Evolutionary conservation across 2,329 filamentous ascomycete species (phyloP), one percentile per base, ranked within the genome.

Genomic region (Bipolaris cookei): DNA sequence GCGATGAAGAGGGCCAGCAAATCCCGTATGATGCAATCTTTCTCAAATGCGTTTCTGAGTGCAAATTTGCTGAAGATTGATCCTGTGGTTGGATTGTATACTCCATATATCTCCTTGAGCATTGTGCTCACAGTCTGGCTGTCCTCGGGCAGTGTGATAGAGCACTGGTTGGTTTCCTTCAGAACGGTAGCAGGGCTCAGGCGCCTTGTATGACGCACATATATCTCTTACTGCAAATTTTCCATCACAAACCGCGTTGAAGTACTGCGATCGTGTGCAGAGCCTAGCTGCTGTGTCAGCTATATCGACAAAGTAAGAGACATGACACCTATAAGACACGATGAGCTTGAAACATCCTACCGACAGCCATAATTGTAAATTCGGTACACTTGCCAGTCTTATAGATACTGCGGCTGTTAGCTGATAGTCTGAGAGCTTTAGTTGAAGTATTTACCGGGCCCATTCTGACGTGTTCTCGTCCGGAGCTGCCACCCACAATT

Each of bases 61-160:
- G 60, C 62, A 10, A 71, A 71, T 6, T 37, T 58, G 1, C 62
- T 65, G 53, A 68, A 69, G 6, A 71, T 39, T 0, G 64, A 67
- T 7, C 65, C 62, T 0, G 63, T 71, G 0, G 52, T 62, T 0
- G 56, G 23, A 38, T 67, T 67, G 39, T 63, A 59, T 0, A 60
- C 54, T 4, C 46, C 63, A 16, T 71, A 69, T 5, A 69, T 51
- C 38, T 68, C 65, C 1, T 66, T 48, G 0, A 69, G 64, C 16
- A 71, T 16, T 0, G 43, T 45, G 8, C 43, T 50, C 0, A 69
- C 28, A 1, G 56, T 65, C 4, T 44, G n/a, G 6, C 45, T 56
- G 8, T 54, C 56, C 21, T 71, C 68, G 1, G 63, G 64, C 0
- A 71, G 51, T 3, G 25, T 23, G 21, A 69, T 65, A 1, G 28